Conservation (phyloP, 2,329 filamentous ascomycete species). For the Colletotrichum costaricense region DNA sequence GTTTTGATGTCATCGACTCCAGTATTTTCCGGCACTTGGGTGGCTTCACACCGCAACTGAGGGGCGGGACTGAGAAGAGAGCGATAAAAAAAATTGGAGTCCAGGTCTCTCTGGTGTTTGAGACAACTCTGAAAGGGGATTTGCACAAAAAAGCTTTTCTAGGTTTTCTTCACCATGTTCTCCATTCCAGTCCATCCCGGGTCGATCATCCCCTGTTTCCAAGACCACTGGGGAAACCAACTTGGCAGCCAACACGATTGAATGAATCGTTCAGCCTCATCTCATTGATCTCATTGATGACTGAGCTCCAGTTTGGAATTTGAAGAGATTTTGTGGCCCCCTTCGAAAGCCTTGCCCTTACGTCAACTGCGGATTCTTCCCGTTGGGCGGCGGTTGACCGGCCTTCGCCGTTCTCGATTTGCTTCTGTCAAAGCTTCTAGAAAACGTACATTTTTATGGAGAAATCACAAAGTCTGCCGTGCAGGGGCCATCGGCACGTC, state of each 20-base stretch:
- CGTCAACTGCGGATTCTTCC: conserved; percentile 26
- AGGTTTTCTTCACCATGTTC: not conserved
- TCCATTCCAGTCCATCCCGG: no score
- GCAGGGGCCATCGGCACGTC: conserved; percentile 24
- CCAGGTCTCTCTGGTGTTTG: not conserved
- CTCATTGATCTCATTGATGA: no score
- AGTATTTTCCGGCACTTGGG: conserved; percentile 28
- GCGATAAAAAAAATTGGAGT: not conserved
- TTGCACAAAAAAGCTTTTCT: not conserved
- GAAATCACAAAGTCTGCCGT: not conserved
- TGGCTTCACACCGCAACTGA: conserved; percentile 20
- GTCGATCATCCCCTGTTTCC: no score
- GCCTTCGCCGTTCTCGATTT: conserved; percentile 17
- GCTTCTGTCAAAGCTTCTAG: conserved; percentile 23
- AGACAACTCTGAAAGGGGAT: not conserved
- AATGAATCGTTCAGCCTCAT: no score
- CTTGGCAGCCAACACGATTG: no score
- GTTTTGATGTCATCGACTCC: conserved; percentile 34
- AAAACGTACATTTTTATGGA: conserved; percentile 30
- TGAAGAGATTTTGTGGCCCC: not conserved
- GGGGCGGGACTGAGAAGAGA: not conserved
- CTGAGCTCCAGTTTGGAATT: no score
- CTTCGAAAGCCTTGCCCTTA: conserved; percentile 1
- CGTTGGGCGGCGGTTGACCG: not conserved
- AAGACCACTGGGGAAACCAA: no score